A percentile compares a stretch with the other conserved stretches of the same genome.
Conservation (phyloP, 2,329 filamentous ascomycete species). For the Albifimbria verrucaria region DNA sequence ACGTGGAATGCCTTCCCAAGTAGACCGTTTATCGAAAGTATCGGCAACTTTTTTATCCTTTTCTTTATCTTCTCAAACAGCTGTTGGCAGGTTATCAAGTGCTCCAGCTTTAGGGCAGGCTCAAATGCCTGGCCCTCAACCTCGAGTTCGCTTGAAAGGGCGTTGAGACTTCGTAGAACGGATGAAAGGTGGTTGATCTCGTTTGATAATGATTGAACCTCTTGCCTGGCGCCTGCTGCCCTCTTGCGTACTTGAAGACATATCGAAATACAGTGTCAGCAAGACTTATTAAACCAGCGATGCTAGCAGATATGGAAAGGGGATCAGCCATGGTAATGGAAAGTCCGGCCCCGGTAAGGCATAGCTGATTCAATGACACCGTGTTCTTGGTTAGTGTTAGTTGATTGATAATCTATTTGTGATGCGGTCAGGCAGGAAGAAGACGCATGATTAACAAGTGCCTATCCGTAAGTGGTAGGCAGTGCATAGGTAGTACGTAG, state of each 20-base stretch:
- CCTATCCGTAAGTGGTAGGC: too few relatives aligned
- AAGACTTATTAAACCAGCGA: slow-evolving; percentile 3
- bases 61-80: background rate
- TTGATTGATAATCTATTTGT: too few relatives aligned
- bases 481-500: too few relatives aligned
- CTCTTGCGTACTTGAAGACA: background rate
- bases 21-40: background rate
- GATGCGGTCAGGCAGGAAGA: too few relatives aligned
- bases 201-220: slow-evolving; percentile 4
- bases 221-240: background rate
- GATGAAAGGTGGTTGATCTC: background rate
- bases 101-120: background rate
- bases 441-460: too few relatives aligned
- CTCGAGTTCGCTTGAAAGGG: background rate
- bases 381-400: too few relatives aligned
- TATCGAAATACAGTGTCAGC: slow-evolving; percentile 2
- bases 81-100: background rate
- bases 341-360: too few relatives aligned
- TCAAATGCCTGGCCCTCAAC: background rate
- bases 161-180: background rate
- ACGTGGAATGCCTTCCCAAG: background rate
- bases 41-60: background rate
- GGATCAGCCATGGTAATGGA: slow-evolving; percentile 9
- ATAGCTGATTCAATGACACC: too few relatives aligned
- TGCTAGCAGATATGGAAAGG: slow-evolving; percentile 5